Evolutionary conservation across 768 basidiomycete species (phyloP).

Genomic region (Suillus discolor): DNA sequence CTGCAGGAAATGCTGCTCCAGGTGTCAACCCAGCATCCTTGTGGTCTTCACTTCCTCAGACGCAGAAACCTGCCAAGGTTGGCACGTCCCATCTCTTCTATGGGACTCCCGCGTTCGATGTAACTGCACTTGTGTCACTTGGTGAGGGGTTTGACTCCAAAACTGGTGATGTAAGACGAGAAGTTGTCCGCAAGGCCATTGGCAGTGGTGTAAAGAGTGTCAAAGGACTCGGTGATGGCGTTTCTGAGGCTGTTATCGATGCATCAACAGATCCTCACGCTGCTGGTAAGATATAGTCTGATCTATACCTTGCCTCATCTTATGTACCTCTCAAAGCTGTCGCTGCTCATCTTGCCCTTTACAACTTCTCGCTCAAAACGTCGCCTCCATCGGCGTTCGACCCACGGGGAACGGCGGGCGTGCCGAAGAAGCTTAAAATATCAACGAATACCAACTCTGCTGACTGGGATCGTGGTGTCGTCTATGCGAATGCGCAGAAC

Average conservation of each 20-base stretch:
- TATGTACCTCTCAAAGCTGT: slow-evolving; percentile 51
- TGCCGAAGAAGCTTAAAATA: slow-evolving; percentile 53
- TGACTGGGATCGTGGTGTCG: slow-evolving; percentile 73
- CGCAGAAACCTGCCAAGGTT: slow-evolving; percentile 55
- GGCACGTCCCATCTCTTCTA: slow-evolving; percentile 70
- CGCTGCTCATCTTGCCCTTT: slow-evolving; percentile 73
- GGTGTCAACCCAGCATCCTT: slow-evolving; percentile 50
- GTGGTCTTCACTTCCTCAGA: slow-evolving; percentile 53
- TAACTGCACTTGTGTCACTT: slow-evolving; percentile 60
- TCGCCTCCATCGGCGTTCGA: slow-evolving; percentile 66
- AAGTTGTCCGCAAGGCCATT: slow-evolving; percentile 69
- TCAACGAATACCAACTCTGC: slow-evolving; percentile 45
- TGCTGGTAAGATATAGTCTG: slow-evolving; percentile 49
- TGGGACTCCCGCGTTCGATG: slow-evolving; percentile 45
- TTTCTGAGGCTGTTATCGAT: slow-evolving; percentile 66
- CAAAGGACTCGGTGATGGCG: slow-evolving; percentile 57
- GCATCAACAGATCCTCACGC: slow-evolving; percentile 72
- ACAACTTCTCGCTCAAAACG: slow-evolving; percentile 81
- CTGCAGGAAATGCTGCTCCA: slow-evolving; percentile 29
- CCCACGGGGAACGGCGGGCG: slow-evolving; percentile 54
- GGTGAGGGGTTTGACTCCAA: slow-evolving; percentile 56
- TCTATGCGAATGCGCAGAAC: slow-evolving; percentile 81
- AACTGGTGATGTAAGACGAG: slow-evolving; percentile 50
- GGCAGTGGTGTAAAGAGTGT: slow-evolving; percentile 74
- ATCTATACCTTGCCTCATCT: background rate